A percentile compares a stretch with the other conserved stretches of the same genome.
These are phyloP conservation scores for Peronospora farinosa DNA, from an alignment of 352 stramenopile species.

Conservation along the genomic window DNA sequence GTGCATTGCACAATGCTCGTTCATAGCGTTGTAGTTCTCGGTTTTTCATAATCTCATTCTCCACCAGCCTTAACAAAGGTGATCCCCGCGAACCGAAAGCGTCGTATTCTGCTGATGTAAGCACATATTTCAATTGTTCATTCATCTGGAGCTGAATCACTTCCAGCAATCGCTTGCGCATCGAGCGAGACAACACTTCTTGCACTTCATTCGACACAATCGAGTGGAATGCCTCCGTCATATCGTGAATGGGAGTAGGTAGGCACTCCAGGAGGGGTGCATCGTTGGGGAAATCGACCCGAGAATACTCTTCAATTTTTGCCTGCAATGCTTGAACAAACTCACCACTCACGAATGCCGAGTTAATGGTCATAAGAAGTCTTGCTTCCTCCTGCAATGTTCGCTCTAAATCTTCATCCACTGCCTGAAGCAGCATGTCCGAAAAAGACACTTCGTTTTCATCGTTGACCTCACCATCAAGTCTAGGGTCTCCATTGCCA, in stretches of 20 bases:
- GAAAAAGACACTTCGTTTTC: slow-evolving; percentile 61
- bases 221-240: slow-evolving; percentile 61
- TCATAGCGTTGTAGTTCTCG: slow-evolving; percentile 57
- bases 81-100: slow-evolving; percentile 52
- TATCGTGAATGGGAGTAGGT: slow-evolving; percentile 59
- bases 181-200: slow-evolving; percentile 44
- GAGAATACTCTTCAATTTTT: slow-evolving; percentile 55
- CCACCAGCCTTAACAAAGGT: slow-evolving; percentile 53
- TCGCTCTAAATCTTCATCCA: slow-evolving; percentile 69
- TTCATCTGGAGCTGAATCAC: slow-evolving; percentile 42
- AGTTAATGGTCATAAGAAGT: slow-evolving; percentile 87
- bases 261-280: slow-evolving; percentile 63
- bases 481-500: background rate
- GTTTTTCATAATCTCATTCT: slow-evolving; percentile 68
- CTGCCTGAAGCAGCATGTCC: slow-evolving; percentile 66
- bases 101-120: slow-evolving; percentile 64
- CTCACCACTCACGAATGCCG: slow-evolving; percentile 68
- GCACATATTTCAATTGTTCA: slow-evolving; percentile 54
- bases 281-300: slow-evolving; percentile 41
- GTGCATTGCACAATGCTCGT: slow-evolving; percentile 38
- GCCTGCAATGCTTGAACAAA: slow-evolving; percentile 55
- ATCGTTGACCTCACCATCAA: slow-evolving; percentile 18
- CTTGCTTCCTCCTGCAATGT: slow-evolving; percentile 63
- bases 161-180: slow-evolving; percentile 40
- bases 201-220: slow-evolving; percentile 72